Evolutionary conservation across 208 protist species (phyloP).

Genomic region (Porcisia deanei): DNA sequence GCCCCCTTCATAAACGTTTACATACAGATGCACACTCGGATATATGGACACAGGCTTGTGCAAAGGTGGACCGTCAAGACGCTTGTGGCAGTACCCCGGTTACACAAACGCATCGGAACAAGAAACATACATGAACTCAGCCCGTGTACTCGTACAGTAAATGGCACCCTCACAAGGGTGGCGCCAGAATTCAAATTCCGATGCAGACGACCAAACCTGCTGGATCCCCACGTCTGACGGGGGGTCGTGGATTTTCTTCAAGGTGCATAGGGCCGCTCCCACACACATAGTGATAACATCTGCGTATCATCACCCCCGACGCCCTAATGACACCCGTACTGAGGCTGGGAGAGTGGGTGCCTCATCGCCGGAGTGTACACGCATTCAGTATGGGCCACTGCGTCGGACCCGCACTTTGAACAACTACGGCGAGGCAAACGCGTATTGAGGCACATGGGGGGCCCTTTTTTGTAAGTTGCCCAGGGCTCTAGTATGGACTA

Average conservation of each 20-base stretch:
- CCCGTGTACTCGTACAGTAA: neutral
- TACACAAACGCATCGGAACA: too few species aligned
- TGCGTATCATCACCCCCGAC: constrained; percentile 4
- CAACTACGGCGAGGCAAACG: constrained; percentile 9
- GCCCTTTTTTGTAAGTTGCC: too few species aligned
- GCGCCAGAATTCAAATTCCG: neutral
- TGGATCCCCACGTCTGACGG: neutral
- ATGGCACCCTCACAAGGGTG: neutral
- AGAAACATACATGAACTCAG: constrained; percentile 12
- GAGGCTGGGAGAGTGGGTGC: constrained; percentile 26
- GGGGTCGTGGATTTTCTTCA: neutral
- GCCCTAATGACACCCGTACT: neutral
- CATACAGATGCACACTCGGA: neutral
- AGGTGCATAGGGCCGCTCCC: too few species aligned
- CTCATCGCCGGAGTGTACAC: constrained; percentile 7
- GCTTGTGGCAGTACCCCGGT: too few species aligned
- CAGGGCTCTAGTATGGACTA: constrained; percentile 12
- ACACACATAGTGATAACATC: too few species aligned
- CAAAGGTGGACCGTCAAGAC: too few species aligned
- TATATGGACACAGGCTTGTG: neutral
- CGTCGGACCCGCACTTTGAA: constrained; percentile 25
- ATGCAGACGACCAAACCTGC: neutral
- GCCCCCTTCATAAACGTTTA: neutral
- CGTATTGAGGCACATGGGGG: too few species aligned
- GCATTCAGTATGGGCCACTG: constrained; percentile 30